phyloP scores from a whole-genome alignment of 106 monocot genomes.

The Narthecium ossifragum region DNA sequence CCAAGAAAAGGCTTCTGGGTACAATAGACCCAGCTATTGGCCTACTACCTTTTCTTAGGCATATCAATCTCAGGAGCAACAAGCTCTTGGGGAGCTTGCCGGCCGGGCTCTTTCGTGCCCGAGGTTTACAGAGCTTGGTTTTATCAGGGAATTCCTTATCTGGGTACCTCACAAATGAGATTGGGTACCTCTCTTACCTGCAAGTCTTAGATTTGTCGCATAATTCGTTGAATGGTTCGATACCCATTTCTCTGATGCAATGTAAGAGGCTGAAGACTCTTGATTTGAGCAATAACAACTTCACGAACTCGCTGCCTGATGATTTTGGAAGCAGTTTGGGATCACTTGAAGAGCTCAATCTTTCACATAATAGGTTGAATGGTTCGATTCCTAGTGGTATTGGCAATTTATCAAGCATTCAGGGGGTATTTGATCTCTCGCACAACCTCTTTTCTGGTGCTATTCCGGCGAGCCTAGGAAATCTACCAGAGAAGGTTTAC shows the following conservation, averaged over 20 bases:
- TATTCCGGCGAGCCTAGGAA: slow-evolving; percentile 65
- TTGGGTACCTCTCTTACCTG: slow-evolving; percentile 39
- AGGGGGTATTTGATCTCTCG: slow-evolving; percentile 60
- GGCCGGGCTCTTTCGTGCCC: slow-evolving; percentile 15
- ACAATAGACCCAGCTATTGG: slow-evolving; percentile 24
- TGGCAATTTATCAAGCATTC: slow-evolving; percentile 57
- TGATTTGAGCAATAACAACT: slow-evolving; percentile 40
- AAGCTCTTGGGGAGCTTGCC: slow-evolving; percentile 40
- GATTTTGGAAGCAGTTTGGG: slow-evolving; percentile 45
- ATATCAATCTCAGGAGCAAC: slow-evolving; percentile 62
- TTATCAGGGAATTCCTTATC: slow-evolving; percentile 41
- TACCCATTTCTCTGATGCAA: slow-evolving; percentile 30
- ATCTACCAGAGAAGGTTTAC: slow-evolving; percentile 84
- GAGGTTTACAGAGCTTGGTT: slow-evolving; percentile 48
- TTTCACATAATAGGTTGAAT: slow-evolving; percentile 61
- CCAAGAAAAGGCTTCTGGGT: slow-evolving; percentile 38
- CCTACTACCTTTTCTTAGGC: slow-evolving; percentile 44
- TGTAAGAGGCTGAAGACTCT: slow-evolving; percentile 45
- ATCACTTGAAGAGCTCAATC: slow-evolving; percentile 50
- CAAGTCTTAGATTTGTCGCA: slow-evolving; percentile 51
- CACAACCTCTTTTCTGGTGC: slow-evolving; percentile 73
- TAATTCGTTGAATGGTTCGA: slow-evolving; percentile 34
- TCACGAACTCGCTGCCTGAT: slow-evolving; percentile 33
- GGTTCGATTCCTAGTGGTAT: slow-evolving; percentile 60
- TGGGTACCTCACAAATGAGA: slow-evolving; percentile 32